Conservation (phyloP, 2,329 filamentous ascomycete species). For the Botrytis tulipae region DNA sequence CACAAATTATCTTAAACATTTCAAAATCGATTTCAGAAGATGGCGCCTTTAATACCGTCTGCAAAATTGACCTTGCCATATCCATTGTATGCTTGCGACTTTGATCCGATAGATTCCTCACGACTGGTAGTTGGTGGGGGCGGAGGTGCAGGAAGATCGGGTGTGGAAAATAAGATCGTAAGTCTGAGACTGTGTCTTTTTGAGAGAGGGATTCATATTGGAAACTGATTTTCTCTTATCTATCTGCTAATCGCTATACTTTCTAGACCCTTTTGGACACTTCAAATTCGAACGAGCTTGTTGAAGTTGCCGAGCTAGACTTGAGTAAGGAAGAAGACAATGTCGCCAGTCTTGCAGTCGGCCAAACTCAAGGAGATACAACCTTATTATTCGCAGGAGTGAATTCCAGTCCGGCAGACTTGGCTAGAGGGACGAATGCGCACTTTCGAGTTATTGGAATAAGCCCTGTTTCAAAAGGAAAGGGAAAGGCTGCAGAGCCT, state of each 20-base stretch:
- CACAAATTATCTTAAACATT: not conserved
- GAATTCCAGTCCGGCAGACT: slow-evolving; percentile 73
- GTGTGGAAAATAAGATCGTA: slow-evolving; percentile 85
- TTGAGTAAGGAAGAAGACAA: slow-evolving; percentile 85
- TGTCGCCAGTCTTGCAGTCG: slow-evolving; percentile 75
- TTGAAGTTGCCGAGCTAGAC: slow-evolving; percentile 68
- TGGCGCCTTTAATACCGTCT: slow-evolving; percentile 37
- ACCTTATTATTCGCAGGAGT: slow-evolving; percentile 71
- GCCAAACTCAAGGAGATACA: slow-evolving; percentile 56
- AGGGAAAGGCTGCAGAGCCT: slow-evolving; percentile 38
- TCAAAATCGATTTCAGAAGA: slow-evolving; percentile 19
- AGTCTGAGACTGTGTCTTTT: slow-evolving; percentile 38
- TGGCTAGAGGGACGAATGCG: slow-evolving; percentile 74
- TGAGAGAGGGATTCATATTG: not conserved
- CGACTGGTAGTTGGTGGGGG: slow-evolving; percentile 82
- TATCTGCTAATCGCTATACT: not conserved
- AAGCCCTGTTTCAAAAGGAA: slow-evolving; percentile 35
- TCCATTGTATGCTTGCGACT: slow-evolving; percentile 84
- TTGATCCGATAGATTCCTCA: slow-evolving; percentile 75
- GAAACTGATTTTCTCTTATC: not conserved
- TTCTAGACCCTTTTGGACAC: slow-evolving; percentile 38
- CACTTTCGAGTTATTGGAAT: slow-evolving; percentile 79
- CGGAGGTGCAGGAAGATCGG: slow-evolving; percentile 76
- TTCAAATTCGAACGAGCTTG: slow-evolving; percentile 43
- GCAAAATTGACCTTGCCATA: slow-evolving; percentile 61